Percentiles rank a stretch among this genome's conserved stretches.
These are phyloP conservation scores for Fagopyrum tataricum DNA, from an alignment of 148 eudicot genomes.

Conservation along the genomic window DNA sequence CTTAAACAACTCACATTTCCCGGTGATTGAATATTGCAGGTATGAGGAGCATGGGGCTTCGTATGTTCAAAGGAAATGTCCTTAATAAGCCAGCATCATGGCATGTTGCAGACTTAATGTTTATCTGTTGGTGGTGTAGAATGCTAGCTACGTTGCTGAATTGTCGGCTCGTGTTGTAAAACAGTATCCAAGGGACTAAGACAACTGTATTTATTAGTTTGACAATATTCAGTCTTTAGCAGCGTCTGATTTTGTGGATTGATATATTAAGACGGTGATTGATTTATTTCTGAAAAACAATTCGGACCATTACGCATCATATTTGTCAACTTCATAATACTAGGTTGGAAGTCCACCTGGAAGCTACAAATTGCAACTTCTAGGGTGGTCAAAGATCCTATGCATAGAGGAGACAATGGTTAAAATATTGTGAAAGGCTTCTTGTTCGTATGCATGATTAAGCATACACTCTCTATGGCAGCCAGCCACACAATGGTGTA, in stretches of 20 bases:
- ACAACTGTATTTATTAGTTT: neutral
- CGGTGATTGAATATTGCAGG: slow-evolving; percentile 31
- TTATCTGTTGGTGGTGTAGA: neutral
- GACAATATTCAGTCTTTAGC: neutral
- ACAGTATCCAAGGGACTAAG: neutral
- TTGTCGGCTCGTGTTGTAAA: neutral
- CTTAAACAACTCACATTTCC: no score
- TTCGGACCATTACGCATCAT: no score
- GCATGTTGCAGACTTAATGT: neutral
- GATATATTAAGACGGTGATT: neutral
- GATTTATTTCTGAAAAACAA: no score
- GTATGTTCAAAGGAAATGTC: slow-evolving; percentile 90
- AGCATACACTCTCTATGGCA: no score
- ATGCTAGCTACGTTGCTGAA: neutral
- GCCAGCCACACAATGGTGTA: no score
- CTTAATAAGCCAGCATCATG: slow-evolving; percentile 27
- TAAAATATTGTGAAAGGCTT: no score
- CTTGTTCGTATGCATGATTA: no score
- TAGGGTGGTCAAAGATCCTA: no score
- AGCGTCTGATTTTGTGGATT: neutral
- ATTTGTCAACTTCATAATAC: no score
- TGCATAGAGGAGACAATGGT: no score
- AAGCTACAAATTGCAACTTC: no score
- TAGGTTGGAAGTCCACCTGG: no score
- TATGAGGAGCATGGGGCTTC: slow-evolving; percentile 91